Evolutionary conservation across 768 basidiomycete genomes (phyloP).

Genomic region (Hygrophoropsis aurantiaca): DNA sequence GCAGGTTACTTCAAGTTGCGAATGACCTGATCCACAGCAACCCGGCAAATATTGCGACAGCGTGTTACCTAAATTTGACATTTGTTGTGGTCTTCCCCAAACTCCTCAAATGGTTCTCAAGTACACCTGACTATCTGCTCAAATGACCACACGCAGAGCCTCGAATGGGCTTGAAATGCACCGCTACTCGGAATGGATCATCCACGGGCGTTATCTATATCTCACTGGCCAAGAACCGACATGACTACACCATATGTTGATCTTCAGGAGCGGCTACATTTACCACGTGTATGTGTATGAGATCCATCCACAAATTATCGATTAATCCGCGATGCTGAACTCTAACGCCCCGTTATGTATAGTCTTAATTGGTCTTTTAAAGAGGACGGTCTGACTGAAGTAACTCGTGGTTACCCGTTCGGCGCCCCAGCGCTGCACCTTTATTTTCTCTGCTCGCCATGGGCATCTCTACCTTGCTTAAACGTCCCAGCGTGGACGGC

Average conservation of each 20-base stretch:
- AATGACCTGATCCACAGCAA: too few relatives aligned
- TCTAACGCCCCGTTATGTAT: slow-evolving; percentile 21
- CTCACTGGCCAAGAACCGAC: slow-evolving; percentile 4
- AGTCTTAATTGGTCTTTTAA: background rate
- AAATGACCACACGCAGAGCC: slow-evolving; percentile 28
- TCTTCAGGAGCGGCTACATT: slow-evolving; percentile 9
- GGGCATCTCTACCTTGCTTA: too few relatives aligned
- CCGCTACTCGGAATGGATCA: slow-evolving; percentile 1
- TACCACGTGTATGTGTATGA: slow-evolving; percentile 27
- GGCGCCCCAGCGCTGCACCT: too few relatives aligned
- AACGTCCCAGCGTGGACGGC: background rate
- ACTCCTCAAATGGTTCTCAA: slow-evolving; percentile 4
- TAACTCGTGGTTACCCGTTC: too few relatives aligned
- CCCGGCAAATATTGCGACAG: background rate
- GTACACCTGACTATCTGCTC: slow-evolving; percentile 7
- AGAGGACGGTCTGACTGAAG: too few relatives aligned
- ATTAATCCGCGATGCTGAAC: slow-evolving; percentile 13
- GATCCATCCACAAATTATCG: slow-evolving; percentile 17
- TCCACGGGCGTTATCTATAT: slow-evolving; percentile 8
- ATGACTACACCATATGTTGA: slow-evolving; percentile 4
- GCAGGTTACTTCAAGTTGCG: too few relatives aligned
- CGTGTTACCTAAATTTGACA: slow-evolving; percentile 2
- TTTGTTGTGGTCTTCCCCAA: background rate
- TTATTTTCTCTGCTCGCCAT: too few relatives aligned
- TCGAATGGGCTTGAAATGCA: slow-evolving; percentile 2